phyloP scores from a whole-genome alignment of 805 yeast genomes.

The Blastobotrys terrestris region DNA sequence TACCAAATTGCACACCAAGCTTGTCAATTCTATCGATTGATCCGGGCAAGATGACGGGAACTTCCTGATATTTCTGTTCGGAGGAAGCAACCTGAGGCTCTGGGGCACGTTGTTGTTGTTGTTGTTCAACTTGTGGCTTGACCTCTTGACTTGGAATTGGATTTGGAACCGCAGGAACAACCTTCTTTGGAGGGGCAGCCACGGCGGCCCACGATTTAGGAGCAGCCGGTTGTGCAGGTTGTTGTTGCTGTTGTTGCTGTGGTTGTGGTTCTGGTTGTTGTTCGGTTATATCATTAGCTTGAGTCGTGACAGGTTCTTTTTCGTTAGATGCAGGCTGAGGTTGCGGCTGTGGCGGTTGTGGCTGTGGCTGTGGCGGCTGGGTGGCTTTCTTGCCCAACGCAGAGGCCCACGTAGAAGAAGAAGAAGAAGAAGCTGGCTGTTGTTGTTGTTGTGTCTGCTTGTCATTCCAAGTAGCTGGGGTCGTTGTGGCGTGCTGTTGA shows the following conservation, averaged over 20 bases:
- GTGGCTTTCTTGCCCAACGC: conserved; percentile 1
- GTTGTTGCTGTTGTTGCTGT: conserved; percentile 12
- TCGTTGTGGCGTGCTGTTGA: conserved; percentile 6
- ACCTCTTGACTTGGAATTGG: conserved; percentile 8
- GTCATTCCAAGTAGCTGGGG: conserved; percentile 8
- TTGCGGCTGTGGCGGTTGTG: conserved; percentile 19
- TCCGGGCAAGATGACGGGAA: conserved; percentile 49
- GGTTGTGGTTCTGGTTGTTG: conserved; percentile 12
- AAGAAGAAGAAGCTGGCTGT: too few species aligned
- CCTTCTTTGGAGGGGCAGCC: conserved; percentile 42
- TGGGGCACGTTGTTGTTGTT: conserved; percentile 13
- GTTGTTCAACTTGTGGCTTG: conserved; percentile 9
- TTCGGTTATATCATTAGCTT: neutral
- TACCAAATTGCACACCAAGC: conserved; percentile 60
- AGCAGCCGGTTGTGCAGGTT: conserved; percentile 16
- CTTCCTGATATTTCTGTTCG: conserved; percentile 33
- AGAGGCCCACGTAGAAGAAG: conserved; percentile 4
- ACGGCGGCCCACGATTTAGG: conserved; percentile 63
- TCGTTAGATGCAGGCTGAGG: conserved; percentile 13
- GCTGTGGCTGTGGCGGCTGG: conserved; percentile 11
- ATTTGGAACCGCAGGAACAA: conserved; percentile 29
- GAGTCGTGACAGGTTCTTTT: neutral
- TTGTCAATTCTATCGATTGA: conserved; percentile 39
- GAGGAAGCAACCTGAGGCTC: conserved; percentile 11
- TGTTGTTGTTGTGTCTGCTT: conserved; percentile 22